These are phyloP conservation scores for Leptographium wingfieldii DNA, from an alignment of 2,329 filamentous ascomycete genomes.

Conservation along the genomic window DNA sequence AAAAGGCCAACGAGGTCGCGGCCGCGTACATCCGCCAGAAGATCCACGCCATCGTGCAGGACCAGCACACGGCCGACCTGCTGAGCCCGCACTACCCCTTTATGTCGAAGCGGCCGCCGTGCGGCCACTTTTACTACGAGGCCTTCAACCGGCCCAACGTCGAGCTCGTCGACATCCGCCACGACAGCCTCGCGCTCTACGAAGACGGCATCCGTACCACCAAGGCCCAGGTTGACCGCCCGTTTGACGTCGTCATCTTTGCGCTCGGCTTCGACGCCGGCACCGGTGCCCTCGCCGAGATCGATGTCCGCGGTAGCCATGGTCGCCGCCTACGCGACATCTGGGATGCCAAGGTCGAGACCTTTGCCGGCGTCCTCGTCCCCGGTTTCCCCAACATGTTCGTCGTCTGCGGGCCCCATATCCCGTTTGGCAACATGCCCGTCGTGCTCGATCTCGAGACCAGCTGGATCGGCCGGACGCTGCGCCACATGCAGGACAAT, in stretches of 20 bases:
- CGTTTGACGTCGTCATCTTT: constrained; percentile 25
- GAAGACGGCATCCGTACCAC: constrained; percentile 24
- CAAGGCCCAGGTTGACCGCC: constrained; percentile 20
- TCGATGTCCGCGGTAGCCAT: constrained; percentile 18
- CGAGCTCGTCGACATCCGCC: constrained; percentile 30
- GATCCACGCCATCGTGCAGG: constrained; percentile 21
- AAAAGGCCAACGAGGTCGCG: constrained; percentile 17
- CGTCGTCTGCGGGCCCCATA: constrained; percentile 9
- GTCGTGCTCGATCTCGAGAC: constrained; percentile 6
- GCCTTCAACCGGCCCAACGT: constrained; percentile 32
- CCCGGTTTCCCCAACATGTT: constrained; percentile 12
- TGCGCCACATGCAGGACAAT: constrained; percentile 6
- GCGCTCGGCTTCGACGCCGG: constrained; percentile 23
- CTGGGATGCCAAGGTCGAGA: constrained; percentile 19
- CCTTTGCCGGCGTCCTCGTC: constrained; percentile 14
- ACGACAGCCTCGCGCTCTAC: constrained; percentile 27
- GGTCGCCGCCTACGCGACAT: constrained; percentile 16
- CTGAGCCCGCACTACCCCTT: constrained; percentile 29
- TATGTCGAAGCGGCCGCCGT: constrained; percentile 29
- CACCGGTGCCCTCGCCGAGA: constrained; percentile 20
- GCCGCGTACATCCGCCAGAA: constrained; percentile 21
- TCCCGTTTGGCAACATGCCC: constrained; percentile 5
- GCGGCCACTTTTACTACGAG: constrained; percentile 37
- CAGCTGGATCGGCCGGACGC: constrained; percentile 5
- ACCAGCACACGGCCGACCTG: constrained; percentile 22